These are phyloP conservation scores for Agaricus sinodeliciosus DNA, from an alignment of 768 basidiomycete genomes.

Conservation along the genomic window DNA sequence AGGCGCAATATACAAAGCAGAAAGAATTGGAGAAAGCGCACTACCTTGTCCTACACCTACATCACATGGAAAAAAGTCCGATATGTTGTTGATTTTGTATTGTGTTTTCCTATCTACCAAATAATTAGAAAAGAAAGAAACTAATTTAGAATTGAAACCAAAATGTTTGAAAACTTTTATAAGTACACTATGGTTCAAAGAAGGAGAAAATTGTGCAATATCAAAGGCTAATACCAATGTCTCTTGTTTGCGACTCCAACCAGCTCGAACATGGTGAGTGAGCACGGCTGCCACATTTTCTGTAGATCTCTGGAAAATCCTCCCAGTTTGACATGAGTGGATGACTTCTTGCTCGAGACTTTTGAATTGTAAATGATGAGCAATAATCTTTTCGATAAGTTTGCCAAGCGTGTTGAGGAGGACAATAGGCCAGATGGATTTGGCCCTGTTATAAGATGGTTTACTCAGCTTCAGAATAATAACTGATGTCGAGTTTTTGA, in stretches of 20 bases:
- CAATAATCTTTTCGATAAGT: neutral
- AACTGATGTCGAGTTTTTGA: neutral
- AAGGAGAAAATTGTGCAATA: neutral
- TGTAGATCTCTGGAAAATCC: neutral
- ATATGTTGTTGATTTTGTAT: no score
- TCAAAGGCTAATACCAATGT: neutral
- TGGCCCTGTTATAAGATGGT: neutral
- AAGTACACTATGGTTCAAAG: no score
- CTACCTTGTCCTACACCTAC: no score
- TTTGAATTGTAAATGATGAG: neutral
- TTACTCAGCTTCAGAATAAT: neutral
- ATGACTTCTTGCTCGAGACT: neutral
- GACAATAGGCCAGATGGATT: neutral
- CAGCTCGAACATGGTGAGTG: neutral
- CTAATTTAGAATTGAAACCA: no score
- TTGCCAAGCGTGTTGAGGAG: slow-evolving; percentile 5
- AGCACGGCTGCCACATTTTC: neutral
- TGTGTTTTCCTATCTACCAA: no score
- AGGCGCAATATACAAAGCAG: no score
- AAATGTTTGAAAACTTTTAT: no score
- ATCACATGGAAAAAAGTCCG: no score
- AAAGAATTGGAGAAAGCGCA: no score
- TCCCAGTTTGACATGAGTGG: neutral
- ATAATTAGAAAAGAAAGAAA: no score
- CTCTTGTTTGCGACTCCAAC: neutral